Percentiles rank a stretch among this genome's conserved stretches.
These are phyloP conservation scores for Sphaerostilbella broomeana DNA, from an alignment of 2,329 filamentous ascomycete genomes.

Conservation along the genomic window DNA sequence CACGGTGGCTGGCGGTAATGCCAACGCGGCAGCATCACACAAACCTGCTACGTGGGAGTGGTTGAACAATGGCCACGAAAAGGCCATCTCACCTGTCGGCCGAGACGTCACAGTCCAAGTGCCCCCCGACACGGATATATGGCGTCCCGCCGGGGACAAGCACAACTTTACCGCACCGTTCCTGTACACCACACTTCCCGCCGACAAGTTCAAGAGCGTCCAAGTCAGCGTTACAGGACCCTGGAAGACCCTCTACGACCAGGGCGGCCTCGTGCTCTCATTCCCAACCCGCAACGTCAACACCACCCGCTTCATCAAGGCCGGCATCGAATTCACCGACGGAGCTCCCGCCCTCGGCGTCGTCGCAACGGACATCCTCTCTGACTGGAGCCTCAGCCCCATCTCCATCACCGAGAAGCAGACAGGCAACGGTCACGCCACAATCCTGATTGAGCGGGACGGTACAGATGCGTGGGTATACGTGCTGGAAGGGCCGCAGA, in stretches of 20 bases:
- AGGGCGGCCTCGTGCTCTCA: constrained; percentile 15
- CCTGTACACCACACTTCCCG: constrained; percentile 13
- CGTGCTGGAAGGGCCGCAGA: constrained; percentile 8
- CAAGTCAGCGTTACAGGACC: constrained; percentile 15
- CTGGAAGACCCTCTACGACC: constrained; percentile 18
- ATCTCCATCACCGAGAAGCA: constrained; percentile 13
- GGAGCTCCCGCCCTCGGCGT: constrained; percentile 14
- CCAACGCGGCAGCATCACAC: background rate
- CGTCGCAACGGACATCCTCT: constrained; percentile 15
- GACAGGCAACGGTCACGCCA: constrained; percentile 9
- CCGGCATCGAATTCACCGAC: constrained; percentile 16
- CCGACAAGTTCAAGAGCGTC: constrained; percentile 13
- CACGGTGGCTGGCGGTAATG: constrained; percentile 1
- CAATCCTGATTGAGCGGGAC: constrained; percentile 14
- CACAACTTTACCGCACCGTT: constrained; percentile 16
- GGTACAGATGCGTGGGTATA: constrained; percentile 16
- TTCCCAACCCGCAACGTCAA: constrained; percentile 7
- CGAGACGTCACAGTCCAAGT: constrained; percentile 13
- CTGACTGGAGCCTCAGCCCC: constrained; percentile 16
- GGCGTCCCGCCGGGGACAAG: constrained; percentile 13
- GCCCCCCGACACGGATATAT: constrained; percentile 16
- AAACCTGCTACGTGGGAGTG: constrained; percentile 10
- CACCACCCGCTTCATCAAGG: constrained; percentile 15
- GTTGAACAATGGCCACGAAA: constrained; percentile 9
- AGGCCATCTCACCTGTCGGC: constrained; percentile 12